phyloP scores from a whole-genome alignment of 371 early-diverging fungal genomes.

The Apophysomyces trapeziformis region DNA sequence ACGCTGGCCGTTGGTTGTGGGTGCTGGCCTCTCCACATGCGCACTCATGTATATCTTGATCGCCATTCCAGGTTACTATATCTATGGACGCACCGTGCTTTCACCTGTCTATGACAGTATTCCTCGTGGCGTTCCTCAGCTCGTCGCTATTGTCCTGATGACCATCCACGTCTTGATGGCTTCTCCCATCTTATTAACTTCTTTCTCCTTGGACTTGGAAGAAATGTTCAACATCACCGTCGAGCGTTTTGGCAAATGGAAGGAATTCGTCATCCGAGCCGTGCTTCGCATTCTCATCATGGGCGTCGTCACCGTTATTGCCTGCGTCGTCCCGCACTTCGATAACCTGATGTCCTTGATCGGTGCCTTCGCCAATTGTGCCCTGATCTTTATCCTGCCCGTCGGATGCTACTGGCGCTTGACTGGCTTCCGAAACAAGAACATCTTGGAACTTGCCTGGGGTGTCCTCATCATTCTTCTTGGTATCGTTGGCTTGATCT shows the following conservation, averaged over 20 bases:
- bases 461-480: slow-evolving; percentile 62
- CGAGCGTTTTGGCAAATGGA: slow-evolving; percentile 48
- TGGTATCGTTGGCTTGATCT: slow-evolving; percentile 72
- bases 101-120: slow-evolving; percentile 81
- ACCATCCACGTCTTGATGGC: slow-evolving; percentile 86
- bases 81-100: slow-evolving; percentile 72
- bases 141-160: slow-evolving; percentile 74
- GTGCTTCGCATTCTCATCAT: slow-evolving; percentile 59
- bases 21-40: slow-evolving; percentile 74
- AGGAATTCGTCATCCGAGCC: slow-evolving; percentile 62
- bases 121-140: slow-evolving; percentile 66
- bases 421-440: slow-evolving; percentile 69
- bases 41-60: slow-evolving; percentile 77
- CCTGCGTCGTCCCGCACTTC: slow-evolving; percentile 79
- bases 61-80: slow-evolving; percentile 79
- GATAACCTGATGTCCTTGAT: slow-evolving; percentile 82
- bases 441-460: slow-evolving; percentile 60
- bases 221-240: slow-evolving; percentile 62
- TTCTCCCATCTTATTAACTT: slow-evolving; percentile 80
- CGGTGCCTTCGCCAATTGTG: slow-evolving; percentile 80
- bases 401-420: slow-evolving; percentile 77
- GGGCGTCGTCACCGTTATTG: slow-evolving; percentile 58
- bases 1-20: slow-evolving; percentile 73
- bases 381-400: slow-evolving; percentile 85
- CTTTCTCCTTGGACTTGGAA: slow-evolving; percentile 79